Conservation (phyloP, 2,329 filamentous ascomycete genomes). For the Colletotrichum spinosum region DNA sequence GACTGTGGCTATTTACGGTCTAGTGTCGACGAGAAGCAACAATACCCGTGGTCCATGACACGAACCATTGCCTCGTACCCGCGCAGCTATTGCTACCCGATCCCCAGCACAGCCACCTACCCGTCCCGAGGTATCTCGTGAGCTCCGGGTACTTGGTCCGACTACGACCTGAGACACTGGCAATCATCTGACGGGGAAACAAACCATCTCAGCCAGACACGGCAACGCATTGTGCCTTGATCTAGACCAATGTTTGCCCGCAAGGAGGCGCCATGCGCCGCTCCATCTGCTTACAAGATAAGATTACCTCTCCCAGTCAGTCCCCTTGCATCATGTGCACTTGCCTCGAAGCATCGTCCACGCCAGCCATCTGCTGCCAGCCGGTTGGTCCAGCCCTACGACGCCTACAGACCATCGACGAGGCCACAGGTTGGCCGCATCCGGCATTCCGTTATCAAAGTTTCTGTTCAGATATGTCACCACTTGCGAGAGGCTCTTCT, state of each 20-base stretch:
- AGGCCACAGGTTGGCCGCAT: neutral
- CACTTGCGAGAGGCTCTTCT: too few relatives aligned
- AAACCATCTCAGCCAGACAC: neutral
- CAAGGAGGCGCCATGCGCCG: neutral
- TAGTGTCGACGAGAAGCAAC: conserved; percentile 11
- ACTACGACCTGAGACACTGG: conserved; percentile 23
- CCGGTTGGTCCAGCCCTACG: neutral
- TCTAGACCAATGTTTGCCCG: conserved; percentile 1
- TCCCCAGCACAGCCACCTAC: conserved; percentile 18
- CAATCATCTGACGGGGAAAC: conserved; percentile 27
- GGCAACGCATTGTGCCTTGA: conserved; percentile 4
- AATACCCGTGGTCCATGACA: conserved; percentile 3
- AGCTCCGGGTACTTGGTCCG: conserved; percentile 2
- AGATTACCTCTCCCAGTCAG: neutral
- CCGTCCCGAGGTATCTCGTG: conserved; percentile 2
- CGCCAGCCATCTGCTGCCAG: conserved; percentile 14
- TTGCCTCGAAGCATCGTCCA: neutral
- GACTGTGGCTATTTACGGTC: conserved; percentile 15
- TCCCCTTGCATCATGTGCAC: conserved; percentile 8
- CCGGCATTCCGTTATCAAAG: neutral
- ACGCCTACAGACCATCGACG: neutral
- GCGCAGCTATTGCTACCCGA: conserved; percentile 4
- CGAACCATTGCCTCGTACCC: conserved; percentile 18
- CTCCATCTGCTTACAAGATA: conserved; percentile 1
- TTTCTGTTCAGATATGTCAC: too few relatives aligned